A percentile compares a stretch with the other conserved stretches of the same genome.
Conservation (phyloP, 176 grass and related monocot species). For the Carex scoparia region DNA sequence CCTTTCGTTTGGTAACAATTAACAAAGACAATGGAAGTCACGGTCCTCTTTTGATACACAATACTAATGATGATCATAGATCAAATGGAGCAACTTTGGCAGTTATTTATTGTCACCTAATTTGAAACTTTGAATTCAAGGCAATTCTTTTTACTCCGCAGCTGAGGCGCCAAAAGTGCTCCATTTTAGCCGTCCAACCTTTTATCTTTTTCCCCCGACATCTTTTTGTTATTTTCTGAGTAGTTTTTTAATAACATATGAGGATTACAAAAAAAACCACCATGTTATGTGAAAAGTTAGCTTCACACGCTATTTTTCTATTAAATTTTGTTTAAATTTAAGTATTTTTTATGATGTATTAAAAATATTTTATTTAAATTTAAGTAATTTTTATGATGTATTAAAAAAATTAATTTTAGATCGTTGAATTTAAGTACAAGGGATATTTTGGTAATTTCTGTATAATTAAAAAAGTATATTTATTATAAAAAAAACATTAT, state of each 20-base stretch:
- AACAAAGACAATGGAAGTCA: neutral
- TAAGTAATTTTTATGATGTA: no score
- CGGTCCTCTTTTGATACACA: neutral
- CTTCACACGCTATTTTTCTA: no score
- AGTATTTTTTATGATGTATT: no score
- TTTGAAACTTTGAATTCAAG: slow-evolving; percentile 9
- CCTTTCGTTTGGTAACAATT: no score
- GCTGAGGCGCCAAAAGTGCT: neutral
- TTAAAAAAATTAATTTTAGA: no score
- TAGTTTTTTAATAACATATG: neutral
- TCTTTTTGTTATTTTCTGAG: slow-evolving; percentile 20
- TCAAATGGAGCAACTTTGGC: slow-evolving; percentile 1
- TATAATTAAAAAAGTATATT: neutral
- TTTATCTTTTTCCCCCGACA: neutral
- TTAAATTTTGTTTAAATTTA: no score
- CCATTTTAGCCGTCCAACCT: slow-evolving; percentile 7
- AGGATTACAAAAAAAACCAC: no score
- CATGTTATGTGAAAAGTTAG: no score
- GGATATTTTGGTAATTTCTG: no score
- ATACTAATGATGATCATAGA: slow-evolving; percentile 4
- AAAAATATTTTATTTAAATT: no score
- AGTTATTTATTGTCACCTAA: slow-evolving; percentile 10
- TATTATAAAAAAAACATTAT: neutral
- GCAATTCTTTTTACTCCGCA: neutral
- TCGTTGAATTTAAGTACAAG: no score